phyloP scores from a whole-genome alignment of 1,284 basidiomycete genomes.

The Pterulicium gracile region DNA sequence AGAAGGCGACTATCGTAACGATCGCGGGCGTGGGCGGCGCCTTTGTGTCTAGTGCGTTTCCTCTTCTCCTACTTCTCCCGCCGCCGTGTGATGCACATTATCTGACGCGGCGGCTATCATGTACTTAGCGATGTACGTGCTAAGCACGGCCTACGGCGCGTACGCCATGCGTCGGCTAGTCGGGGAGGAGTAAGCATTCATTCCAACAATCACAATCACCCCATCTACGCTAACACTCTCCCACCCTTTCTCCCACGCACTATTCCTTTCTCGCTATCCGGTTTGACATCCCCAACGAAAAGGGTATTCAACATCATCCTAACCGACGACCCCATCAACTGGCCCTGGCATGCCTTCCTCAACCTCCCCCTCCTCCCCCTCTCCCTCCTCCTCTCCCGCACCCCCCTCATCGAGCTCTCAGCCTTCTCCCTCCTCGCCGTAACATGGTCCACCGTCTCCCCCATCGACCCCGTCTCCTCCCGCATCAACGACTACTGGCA shows the following conservation, averaged over 20 bases:
- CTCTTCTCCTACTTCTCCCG: background rate
- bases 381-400: constrained; percentile 43
- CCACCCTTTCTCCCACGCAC: constrained; percentile 1
- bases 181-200: constrained; percentile 45
- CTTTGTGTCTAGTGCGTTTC: background rate
- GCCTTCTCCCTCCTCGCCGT: constrained; percentile 22
- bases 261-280: no score
- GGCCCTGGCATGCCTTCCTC: constrained; percentile 62
- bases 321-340: constrained; percentile 51
- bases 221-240: background rate
- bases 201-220: background rate
- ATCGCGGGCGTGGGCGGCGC: constrained; percentile 27
- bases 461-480: constrained; percentile 33
- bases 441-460: constrained; percentile 36
- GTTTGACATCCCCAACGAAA: no score
- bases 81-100: no score
- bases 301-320: constrained; percentile 51
- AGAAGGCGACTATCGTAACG: constrained; percentile 26
- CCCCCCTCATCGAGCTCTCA: constrained; percentile 30
- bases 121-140: constrained; percentile 44
- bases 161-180: constrained; percentile 62
- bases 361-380: constrained; percentile 58
- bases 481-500: background rate
- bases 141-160: constrained; percentile 57
- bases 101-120: no score